Evolutionary conservation across 495 filamentous ascomycete species (phyloP).

Genomic region (Annulohypoxylon bovei): DNA sequence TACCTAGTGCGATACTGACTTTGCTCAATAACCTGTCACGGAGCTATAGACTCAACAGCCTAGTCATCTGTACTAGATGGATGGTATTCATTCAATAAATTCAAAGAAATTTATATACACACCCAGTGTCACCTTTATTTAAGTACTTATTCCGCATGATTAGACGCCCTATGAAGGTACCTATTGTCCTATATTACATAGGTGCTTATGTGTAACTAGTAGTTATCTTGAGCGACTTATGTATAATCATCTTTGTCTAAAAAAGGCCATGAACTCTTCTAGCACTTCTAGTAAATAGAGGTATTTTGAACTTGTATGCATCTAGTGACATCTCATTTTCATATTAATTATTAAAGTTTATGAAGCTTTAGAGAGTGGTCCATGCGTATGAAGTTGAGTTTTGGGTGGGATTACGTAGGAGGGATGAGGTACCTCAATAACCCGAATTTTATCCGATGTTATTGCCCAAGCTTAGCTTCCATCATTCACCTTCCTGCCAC

Average conservation of each 20-base stretch:
- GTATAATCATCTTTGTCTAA: not conserved
- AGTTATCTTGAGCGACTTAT: not conserved
- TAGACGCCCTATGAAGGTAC: not conserved
- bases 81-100: not conserved
- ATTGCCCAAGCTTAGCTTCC: constrained; percentile 10
- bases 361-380: not conserved
- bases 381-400: not conserved
- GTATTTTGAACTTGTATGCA: no score
- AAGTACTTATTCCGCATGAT: not conserved
- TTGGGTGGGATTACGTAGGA: not conserved
- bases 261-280: no score
- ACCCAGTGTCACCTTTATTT: not conserved
- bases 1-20: not conserved
- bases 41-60: not conserved
- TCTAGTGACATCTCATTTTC: not conserved
- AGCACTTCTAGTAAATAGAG: no score
- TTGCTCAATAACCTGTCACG: not conserved
- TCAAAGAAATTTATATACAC: not conserved
- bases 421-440: constrained; percentile 1
- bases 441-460: constrained; percentile 32
- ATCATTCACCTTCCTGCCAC: constrained; percentile 1
- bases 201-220: no score
- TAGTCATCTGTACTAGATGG: not conserved
- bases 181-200: no score
- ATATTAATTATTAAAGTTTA: not conserved